Evolutionary conservation across 1,139 yeast genomes (phyloP).

Genomic region (Nematodospora anomalae): DNA sequence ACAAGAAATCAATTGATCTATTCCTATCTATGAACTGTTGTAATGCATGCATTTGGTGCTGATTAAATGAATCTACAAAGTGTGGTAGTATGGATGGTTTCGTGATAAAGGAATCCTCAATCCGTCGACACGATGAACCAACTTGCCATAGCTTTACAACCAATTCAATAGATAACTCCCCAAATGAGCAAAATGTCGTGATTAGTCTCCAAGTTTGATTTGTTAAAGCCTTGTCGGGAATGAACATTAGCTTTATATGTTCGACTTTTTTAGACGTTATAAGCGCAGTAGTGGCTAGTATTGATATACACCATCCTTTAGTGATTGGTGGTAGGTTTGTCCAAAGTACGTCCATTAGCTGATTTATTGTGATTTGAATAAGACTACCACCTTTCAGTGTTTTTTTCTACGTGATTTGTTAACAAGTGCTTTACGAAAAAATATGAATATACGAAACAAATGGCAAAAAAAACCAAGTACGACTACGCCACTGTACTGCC

Average conservation of each 20-base stretch:
- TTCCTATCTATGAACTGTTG: slow-evolving; percentile 19
- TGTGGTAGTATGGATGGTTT: slow-evolving; percentile 19
- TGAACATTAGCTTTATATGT: slow-evolving; percentile 18
- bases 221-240: slow-evolving; percentile 26
- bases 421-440: no score
- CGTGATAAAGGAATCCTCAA: slow-evolving; percentile 23
- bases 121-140: slow-evolving; percentile 17
- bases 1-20: slow-evolving; percentile 31
- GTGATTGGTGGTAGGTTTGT: slow-evolving; percentile 34
- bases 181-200: slow-evolving; percentile 36
- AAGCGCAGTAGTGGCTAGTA: slow-evolving; percentile 19
- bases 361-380: neutral
- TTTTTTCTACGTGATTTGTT: no score
- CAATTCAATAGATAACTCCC: slow-evolving; percentile 25
- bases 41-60: slow-evolving; percentile 19
- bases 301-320: slow-evolving; percentile 28
- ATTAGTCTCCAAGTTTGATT: slow-evolving; percentile 40
- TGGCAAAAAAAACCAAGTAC: neutral
- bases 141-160: slow-evolving; percentile 21
- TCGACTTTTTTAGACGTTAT: slow-evolving; percentile 20
- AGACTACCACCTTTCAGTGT: no score
- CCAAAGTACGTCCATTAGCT: slow-evolving; percentile 15
- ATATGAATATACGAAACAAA: no score
- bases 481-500: neutral
- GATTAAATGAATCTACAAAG: slow-evolving; percentile 16